Conservation (phyloP, 345 rosid species). For the Populus ilicifolia region DNA sequence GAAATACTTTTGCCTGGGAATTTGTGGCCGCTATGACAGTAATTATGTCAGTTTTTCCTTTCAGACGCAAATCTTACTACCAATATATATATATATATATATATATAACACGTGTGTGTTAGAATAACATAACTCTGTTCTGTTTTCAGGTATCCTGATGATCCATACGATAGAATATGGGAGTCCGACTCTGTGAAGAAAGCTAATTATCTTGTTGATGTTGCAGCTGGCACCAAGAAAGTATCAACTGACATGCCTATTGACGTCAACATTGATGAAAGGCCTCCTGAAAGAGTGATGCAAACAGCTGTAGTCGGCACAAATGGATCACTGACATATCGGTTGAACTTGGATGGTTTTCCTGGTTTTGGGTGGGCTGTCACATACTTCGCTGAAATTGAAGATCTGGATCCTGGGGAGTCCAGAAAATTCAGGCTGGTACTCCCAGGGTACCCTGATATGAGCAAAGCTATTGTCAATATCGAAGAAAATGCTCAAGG, state of each 20-base stretch:
- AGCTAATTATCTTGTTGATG: slow-evolving; percentile 92
- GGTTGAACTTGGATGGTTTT: slow-evolving; percentile 87
- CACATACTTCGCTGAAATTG: slow-evolving; percentile 88
- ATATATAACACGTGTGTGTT: too few species aligned
- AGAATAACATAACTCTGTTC: neutral
- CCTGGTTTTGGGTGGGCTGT: slow-evolving; percentile 90
- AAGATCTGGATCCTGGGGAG: slow-evolving; percentile 59
- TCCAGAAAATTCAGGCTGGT: slow-evolving; percentile 84
- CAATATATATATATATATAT: too few species aligned
- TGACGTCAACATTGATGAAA: slow-evolving; percentile 32
- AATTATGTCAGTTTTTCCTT: slow-evolving; percentile 4
- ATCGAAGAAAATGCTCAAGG: slow-evolving; percentile 91
- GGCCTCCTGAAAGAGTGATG: slow-evolving; percentile 94
- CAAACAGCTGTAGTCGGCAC: slow-evolving; percentile 99
- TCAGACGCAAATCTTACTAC: neutral
- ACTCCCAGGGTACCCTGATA: slow-evolving; percentile 65
- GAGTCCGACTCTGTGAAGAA: slow-evolving; percentile 72
- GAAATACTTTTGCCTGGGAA: neutral
- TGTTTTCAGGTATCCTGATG: slow-evolving; percentile 80
- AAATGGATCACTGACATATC: slow-evolving; percentile 79
- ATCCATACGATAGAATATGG: slow-evolving; percentile 95
- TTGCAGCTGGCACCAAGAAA: slow-evolving; percentile 74
- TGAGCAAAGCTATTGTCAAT: slow-evolving; percentile 74
- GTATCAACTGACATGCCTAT: slow-evolving; percentile 68
- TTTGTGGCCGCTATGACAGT: neutral